Evolutionary conservation across 2,329 filamentous ascomycete species (phyloP).

Genomic region (Zalaria obscura): DNA sequence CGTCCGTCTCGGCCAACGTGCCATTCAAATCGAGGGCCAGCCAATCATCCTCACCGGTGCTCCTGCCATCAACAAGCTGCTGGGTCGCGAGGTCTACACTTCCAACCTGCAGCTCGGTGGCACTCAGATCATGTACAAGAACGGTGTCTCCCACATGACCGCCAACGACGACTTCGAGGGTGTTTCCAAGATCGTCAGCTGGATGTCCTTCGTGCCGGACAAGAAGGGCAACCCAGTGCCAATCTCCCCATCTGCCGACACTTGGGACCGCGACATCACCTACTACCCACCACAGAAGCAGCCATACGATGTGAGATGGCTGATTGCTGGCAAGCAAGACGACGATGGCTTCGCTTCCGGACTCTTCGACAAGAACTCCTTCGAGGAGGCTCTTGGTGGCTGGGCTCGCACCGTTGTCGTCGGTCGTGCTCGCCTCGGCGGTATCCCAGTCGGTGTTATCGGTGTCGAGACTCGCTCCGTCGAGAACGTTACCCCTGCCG

Average conservation of each 20-base stretch:
- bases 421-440: slow-evolving; percentile 87
- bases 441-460: slow-evolving; percentile 97
- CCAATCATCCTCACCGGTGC: slow-evolving; percentile 98
- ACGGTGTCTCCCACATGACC: slow-evolving; percentile 98
- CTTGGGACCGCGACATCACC: slow-evolving; percentile 83
- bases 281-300: slow-evolving; percentile 73
- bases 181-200: slow-evolving; percentile 94
- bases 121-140: slow-evolving; percentile 99
- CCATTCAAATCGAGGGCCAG: slow-evolving; percentile 96
- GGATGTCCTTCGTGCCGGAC: slow-evolving; percentile 94
- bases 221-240: slow-evolving; percentile 87
- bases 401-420: slow-evolving; percentile 97
- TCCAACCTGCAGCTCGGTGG: slow-evolving; percentile 98
- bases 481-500: slow-evolving; percentile 91
- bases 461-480: slow-evolving; percentile 90
- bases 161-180: slow-evolving; percentile 95
- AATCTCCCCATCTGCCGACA: slow-evolving; percentile 72
- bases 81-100: slow-evolving; percentile 96
- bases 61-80: slow-evolving; percentile 91
- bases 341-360: slow-evolving; percentile 77
- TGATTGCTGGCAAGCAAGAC: slow-evolving; percentile 78
- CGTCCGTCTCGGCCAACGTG: slow-evolving; percentile 93
- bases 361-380: slow-evolving; percentile 93
- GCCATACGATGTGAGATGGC: slow-evolving; percentile 82
- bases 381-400: slow-evolving; percentile 88